Conservation (phyloP, 495 filamentous ascomycete species). For the Lepraria neglecta region DNA sequence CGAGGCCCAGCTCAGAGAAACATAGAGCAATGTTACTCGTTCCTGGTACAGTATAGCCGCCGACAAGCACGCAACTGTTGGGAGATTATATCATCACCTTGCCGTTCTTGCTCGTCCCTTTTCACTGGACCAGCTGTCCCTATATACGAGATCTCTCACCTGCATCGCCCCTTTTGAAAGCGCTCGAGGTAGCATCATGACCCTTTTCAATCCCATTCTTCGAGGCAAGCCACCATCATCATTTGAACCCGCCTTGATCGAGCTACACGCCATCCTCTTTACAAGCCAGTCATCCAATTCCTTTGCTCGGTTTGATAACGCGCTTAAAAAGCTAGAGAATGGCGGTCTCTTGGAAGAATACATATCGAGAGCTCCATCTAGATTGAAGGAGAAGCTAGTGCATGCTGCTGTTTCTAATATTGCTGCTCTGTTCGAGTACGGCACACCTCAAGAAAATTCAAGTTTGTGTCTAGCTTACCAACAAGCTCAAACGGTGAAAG, state of each 20-base stretch:
- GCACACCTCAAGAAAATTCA: neutral
- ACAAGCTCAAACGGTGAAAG: neutral
- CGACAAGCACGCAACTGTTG: slow-evolving; percentile 60
- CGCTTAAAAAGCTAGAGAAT: too few species aligned
- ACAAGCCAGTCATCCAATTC: too few species aligned
- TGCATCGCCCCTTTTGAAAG: slow-evolving; percentile 48
- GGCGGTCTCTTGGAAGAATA: too few species aligned
- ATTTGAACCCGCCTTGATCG: too few species aligned
- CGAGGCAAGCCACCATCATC: neutral
- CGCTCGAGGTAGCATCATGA: slow-evolving; percentile 61
- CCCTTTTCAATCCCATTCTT: slow-evolving; percentile 63
- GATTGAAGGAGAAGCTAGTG: too few species aligned
- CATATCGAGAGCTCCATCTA: too few species aligned
- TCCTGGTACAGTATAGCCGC: slow-evolving; percentile 78
- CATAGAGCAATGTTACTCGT: slow-evolving; percentile 67
- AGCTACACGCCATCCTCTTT: too few species aligned
- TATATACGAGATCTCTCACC: slow-evolving; percentile 54
- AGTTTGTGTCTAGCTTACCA: neutral
- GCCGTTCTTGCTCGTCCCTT: slow-evolving; percentile 76
- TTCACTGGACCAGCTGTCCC: slow-evolving; percentile 65
- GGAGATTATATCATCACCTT: slow-evolving; percentile 76
- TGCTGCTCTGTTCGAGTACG: too few species aligned
- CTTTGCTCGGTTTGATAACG: too few species aligned
- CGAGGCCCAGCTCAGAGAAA: slow-evolving; percentile 57
- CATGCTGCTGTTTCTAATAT: too few species aligned